Percentiles rank a stretch among this genome's conserved stretches.
phyloP scores from a whole-genome alignment of 108 stramenopile species.

The Conticribra weissflogii region DNA sequence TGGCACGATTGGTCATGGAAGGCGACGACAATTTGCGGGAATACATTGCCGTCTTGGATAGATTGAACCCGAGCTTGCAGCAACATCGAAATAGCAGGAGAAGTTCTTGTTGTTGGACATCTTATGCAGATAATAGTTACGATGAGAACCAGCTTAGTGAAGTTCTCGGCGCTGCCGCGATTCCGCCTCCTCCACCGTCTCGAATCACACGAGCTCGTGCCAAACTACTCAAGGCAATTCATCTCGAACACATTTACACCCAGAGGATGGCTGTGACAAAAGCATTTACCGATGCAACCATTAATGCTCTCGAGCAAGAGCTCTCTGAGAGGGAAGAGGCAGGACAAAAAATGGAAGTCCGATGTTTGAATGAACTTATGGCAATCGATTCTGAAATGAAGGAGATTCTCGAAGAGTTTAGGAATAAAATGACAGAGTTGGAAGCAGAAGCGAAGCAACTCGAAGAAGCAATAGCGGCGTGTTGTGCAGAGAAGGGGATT shows the following conservation, averaged over 20 bases:
- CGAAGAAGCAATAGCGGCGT: conserved; percentile 22
- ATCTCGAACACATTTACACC: conserved; percentile 42
- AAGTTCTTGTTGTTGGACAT: too few species aligned
- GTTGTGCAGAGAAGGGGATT: conserved; percentile 9
- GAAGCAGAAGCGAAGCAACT: conserved; percentile 31
- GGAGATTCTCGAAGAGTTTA: conserved; percentile 20
- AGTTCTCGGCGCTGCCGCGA: conserved; percentile 5
- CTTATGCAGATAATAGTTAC: background rate
- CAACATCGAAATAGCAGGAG: conserved; percentile 18
- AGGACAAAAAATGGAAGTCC: conserved; percentile 47
- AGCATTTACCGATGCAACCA: conserved; percentile 52
- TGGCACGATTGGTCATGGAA: conserved; percentile 50
- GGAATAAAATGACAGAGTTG: conserved; percentile 22
- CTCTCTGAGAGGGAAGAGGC: conserved; percentile 39
- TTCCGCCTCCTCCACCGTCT: conserved; percentile 34
- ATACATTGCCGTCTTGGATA: conserved; percentile 42
- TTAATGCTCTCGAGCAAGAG: conserved; percentile 53
- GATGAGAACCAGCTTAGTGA: conserved; percentile 2
- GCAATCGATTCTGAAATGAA: conserved; percentile 41
- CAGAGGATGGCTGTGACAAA: conserved; percentile 45
- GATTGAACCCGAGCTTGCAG: conserved; percentile 17
- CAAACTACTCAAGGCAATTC: conserved; percentile 44
- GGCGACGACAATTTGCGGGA: conserved; percentile 52
- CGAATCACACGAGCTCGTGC: conserved; percentile 44
- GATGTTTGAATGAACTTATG: conserved; percentile 52